Conservation (phyloP, 1,284 basidiomycete genomes). For the Puccinia polysora region DNA sequence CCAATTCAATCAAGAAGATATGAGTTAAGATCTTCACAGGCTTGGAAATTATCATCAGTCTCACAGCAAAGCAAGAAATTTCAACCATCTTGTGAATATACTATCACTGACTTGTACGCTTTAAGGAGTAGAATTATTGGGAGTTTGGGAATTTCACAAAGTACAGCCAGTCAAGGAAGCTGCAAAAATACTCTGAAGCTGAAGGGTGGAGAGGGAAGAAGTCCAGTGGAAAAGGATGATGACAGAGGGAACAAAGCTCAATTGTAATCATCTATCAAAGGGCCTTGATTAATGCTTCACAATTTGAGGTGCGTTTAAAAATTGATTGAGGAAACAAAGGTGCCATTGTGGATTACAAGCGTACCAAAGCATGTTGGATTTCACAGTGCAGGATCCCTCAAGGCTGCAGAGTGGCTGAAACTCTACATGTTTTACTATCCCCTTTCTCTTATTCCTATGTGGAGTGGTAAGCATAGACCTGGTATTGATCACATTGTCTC, state of each 20-base stretch:
- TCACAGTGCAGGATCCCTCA: neutral
- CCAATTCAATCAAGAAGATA: neutral
- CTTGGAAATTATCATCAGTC: neutral
- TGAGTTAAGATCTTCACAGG: neutral
- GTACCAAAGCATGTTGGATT: conserved; percentile 11
- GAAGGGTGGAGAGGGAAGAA: neutral
- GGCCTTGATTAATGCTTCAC: neutral
- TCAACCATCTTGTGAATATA: neutral
- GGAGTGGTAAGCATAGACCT: neutral
- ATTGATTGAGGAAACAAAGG: neutral
- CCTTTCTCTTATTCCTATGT: conserved; percentile 3
- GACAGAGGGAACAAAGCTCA: neutral
- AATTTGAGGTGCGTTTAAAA: neutral
- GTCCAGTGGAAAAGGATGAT: neutral
- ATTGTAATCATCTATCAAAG: neutral
- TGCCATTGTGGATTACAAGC: conserved; percentile 10
- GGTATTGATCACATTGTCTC: neutral
- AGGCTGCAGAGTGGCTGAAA: conserved; percentile 10
- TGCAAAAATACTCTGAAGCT: neutral
- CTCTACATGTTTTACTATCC: conserved; percentile 5
- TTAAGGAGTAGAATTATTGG: neutral
- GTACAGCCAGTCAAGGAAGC: neutral
- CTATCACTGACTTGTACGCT: neutral
- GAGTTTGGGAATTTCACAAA: neutral
- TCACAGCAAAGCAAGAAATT: neutral